Percentiles rank a stretch among this genome's conserved stretches.
Conservation (phyloP, 371 early-diverging fungal species). For the Zopfochytrium polystomum region DNA sequence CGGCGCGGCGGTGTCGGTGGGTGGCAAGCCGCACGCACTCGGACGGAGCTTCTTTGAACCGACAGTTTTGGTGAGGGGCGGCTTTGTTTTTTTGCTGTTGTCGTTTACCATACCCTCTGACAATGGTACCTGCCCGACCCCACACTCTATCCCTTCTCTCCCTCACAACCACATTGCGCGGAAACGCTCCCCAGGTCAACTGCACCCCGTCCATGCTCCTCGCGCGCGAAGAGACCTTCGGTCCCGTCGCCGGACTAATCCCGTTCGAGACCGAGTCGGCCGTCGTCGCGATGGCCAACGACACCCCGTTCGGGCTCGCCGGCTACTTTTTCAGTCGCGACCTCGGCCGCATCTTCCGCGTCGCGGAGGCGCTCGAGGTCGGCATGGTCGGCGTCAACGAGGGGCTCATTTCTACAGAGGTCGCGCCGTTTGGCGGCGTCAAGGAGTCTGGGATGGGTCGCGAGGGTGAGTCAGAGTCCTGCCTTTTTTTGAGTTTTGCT, state of each 20-base stretch:
- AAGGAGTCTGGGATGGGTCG: conserved; percentile 70
- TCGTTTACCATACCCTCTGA: too few relatives aligned
- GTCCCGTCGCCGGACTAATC: conserved; percentile 77
- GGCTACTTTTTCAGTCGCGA: conserved; percentile 80
- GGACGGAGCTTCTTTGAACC: too few relatives aligned
- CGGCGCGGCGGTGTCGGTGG: conserved; percentile 44
- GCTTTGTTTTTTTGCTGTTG: too few relatives aligned
- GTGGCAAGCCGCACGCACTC: too few relatives aligned
- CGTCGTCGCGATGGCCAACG: conserved; percentile 71
- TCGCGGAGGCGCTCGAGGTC: conserved; percentile 68
- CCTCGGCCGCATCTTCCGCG: conserved; percentile 79
- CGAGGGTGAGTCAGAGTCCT: too few relatives aligned
- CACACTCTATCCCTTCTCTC: too few relatives aligned
- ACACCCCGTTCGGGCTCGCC: conserved; percentile 72
- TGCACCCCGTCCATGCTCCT: conserved; percentile 62
- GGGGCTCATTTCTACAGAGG: conserved; percentile 43
- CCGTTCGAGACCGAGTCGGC: conserved; percentile 41
- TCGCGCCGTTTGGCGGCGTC: conserved; percentile 85
- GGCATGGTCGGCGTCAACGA: conserved; percentile 93
- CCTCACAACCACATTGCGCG: too few relatives aligned
- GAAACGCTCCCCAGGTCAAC: too few relatives aligned
- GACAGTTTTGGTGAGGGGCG: too few relatives aligned
- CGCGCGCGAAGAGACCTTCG: conserved; percentile 90
- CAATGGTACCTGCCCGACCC: too few relatives aligned
- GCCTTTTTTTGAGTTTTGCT: too few relatives aligned